Conservation (phyloP, 2,329 filamentous ascomycete species). For the Lecanosticta acicola region DNA sequence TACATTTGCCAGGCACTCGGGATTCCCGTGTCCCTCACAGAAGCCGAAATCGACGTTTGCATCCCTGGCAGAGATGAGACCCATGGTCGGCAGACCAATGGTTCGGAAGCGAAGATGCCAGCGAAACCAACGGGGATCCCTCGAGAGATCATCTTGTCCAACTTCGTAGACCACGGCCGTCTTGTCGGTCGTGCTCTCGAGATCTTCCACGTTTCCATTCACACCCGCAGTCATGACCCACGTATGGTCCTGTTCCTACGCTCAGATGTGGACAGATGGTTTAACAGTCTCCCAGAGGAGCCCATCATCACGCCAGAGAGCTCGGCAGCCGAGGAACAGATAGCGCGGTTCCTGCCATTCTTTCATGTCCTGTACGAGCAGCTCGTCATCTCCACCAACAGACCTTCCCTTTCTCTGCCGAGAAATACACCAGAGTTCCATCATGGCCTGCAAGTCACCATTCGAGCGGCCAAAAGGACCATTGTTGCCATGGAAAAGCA, state of each 20-base stretch:
- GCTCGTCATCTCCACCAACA: conserved; percentile 32
- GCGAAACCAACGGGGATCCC: conserved; percentile 2
- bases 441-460: conserved; percentile 30
- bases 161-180: conserved; percentile 23
- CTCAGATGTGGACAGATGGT: conserved; percentile 24
- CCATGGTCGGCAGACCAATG: conserved; percentile 15
- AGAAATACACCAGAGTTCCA: conserved; percentile 27
- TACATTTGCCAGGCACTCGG: conserved; percentile 36
- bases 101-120: background rate
- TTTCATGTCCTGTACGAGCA: conserved; percentile 33
- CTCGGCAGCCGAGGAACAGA: conserved; percentile 15
- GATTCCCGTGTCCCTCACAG: conserved; percentile 34
- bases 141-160: conserved; percentile 20
- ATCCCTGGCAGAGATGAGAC: conserved; percentile 28
- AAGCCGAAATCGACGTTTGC: conserved; percentile 38
- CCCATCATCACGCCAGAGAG: conserved; percentile 13
- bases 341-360: conserved; percentile 24
- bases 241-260: conserved; percentile 19
- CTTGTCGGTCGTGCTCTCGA: conserved; percentile 21
- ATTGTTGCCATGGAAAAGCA: conserved; percentile 27
- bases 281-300: conserved; percentile 22
- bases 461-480: conserved; percentile 27
- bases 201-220: conserved; percentile 21
- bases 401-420: conserved; percentile 35
- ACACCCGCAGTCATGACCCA: conserved; percentile 17